These are phyloP conservation scores for Saitozyma sp. DNA, from an alignment of 768 basidiomycete genomes.

Conservation along the genomic window DNA sequence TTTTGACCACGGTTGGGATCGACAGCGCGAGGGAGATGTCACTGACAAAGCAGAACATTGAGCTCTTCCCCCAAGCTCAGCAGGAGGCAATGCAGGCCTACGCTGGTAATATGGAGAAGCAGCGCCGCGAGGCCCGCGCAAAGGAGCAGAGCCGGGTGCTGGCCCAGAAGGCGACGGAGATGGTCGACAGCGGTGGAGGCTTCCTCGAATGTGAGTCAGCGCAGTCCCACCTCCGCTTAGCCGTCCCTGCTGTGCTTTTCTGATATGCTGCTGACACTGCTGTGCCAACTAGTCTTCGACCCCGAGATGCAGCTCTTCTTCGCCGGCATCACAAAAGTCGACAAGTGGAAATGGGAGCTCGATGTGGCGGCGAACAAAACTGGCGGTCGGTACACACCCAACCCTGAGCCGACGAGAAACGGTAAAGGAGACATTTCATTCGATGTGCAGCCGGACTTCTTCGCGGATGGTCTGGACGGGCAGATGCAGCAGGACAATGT, in stretches of 20 bases:
- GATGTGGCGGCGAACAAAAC: conserved; percentile 24
- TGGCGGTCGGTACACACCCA: conserved; percentile 5
- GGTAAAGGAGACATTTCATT: too few relatives aligned
- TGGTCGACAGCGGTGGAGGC: conserved; percentile 29
- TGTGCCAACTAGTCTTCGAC: conserved; percentile 26
- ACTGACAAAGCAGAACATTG: conserved; percentile 12
- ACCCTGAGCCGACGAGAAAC: not conserved
- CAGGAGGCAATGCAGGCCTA: conserved; percentile 15
- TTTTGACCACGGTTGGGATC: too few relatives aligned
- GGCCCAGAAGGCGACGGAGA: conserved; percentile 6
- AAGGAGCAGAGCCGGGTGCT: conserved; percentile 19
- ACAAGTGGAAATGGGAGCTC: conserved; percentile 35
- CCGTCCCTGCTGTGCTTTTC: not conserved
- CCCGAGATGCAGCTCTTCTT: conserved; percentile 31
- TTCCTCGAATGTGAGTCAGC: conserved; percentile 26
- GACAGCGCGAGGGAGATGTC: too few relatives aligned
- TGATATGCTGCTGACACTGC: not conserved
- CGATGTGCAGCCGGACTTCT: not conserved
- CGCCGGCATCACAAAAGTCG: conserved; percentile 15
- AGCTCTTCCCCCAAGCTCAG: conserved; percentile 19
- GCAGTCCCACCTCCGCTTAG: not conserved
- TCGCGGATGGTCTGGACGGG: too few relatives aligned
- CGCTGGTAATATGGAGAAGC: conserved; percentile 14
- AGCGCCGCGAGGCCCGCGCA: conserved; percentile 3
- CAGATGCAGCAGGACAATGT: too few relatives aligned